These are phyloP conservation scores for Anisodus acutangulus DNA, from an alignment of 257 asterid species.

Conservation along the genomic window DNA sequence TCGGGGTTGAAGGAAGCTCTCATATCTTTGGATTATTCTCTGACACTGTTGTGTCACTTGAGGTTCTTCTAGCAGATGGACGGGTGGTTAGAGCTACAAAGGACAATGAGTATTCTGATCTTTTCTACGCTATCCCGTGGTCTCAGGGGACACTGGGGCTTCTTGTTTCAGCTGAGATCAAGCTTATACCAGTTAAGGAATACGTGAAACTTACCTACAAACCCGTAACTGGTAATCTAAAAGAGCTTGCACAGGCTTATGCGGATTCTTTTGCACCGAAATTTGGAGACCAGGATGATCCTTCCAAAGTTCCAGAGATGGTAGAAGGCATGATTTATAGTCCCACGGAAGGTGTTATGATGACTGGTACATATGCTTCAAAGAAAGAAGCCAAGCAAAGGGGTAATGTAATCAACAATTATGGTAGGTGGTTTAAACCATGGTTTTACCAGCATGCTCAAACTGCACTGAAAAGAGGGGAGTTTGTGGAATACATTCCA, in stretches of 20 bases:
- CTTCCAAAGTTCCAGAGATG: slow-evolving; percentile 79
- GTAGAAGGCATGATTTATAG: slow-evolving; percentile 58
- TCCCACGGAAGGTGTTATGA: slow-evolving; percentile 27
- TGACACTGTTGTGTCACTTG: slow-evolving; percentile 90
- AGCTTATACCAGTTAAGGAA: slow-evolving; percentile 84
- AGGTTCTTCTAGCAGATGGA: slow-evolving; percentile 59
- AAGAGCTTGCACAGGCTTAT: slow-evolving; percentile 47
- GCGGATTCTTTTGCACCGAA: slow-evolving; percentile 27
- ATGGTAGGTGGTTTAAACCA: slow-evolving; percentile 42
- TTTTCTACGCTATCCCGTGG: slow-evolving; percentile 92
- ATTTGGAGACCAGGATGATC: slow-evolving; percentile 40
- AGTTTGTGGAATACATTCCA: slow-evolving; percentile 23
- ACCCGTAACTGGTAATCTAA: slow-evolving; percentile 73
- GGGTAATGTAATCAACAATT: slow-evolving; percentile 73
- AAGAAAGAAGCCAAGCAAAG: slow-evolving; percentile 83
- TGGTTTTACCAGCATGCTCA: slow-evolving; percentile 29
- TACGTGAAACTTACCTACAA: slow-evolving; percentile 40
- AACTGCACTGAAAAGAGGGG: slow-evolving; percentile 26
- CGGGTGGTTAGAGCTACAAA: slow-evolving; percentile 27
- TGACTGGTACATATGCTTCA: slow-evolving; percentile 80
- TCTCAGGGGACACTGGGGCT: slow-evolving; percentile 95
- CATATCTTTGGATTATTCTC: slow-evolving; percentile 76
- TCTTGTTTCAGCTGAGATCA: slow-evolving; percentile 92
- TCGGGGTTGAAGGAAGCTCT: slow-evolving; percentile 56
- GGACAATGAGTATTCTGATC: slow-evolving; percentile 76